Evolutionary conservation across 2,329 filamentous ascomycete genomes (phyloP).

Genomic region (Akanthomyces dipterigenus): DNA sequence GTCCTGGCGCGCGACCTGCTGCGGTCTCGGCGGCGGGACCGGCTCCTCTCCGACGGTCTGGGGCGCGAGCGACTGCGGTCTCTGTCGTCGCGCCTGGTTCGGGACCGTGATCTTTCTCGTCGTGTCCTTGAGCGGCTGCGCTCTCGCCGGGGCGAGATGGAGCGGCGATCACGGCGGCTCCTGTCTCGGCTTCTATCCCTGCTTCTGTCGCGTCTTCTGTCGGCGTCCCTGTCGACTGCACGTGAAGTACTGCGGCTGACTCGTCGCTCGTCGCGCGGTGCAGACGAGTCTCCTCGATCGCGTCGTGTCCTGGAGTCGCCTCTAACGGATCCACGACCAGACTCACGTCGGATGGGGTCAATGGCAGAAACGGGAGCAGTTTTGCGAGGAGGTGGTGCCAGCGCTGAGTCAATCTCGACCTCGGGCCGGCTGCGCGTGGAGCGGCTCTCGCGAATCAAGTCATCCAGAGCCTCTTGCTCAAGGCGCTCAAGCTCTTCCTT

Average conservation of each 20-base stretch:
- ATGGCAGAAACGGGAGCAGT: conserved; percentile 50
- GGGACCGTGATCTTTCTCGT: conserved; percentile 36
- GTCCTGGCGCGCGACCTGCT: conserved; percentile 30
- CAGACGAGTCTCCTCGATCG: conserved; percentile 20
- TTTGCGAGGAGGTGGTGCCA: conserved; percentile 49
- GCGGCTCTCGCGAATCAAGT: conserved; percentile 53
- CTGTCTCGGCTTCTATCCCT: conserved; percentile 22
- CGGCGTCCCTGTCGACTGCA: conserved; percentile 34
- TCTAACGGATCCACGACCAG: conserved; percentile 34
- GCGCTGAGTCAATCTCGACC: conserved; percentile 48
- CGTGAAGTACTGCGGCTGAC: conserved; percentile 30
- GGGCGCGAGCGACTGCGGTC: conserved; percentile 28
- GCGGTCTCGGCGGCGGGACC: conserved; percentile 29
- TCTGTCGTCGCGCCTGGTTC: conserved; percentile 26
- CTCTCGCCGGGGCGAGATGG: conserved; percentile 32
- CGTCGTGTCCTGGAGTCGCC: conserved; percentile 28
- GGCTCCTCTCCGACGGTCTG: conserved; percentile 29
- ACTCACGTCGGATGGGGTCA: conserved; percentile 44
- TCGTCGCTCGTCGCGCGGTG: conserved; percentile 24
- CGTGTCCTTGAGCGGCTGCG: conserved; percentile 29
- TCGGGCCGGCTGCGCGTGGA: conserved; percentile 43
- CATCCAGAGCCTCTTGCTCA: conserved; percentile 51
- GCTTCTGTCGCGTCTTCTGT: conserved; percentile 23
- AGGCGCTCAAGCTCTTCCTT: conserved; percentile 52
- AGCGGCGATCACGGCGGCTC: conserved; percentile 30